A percentile compares a stretch with the other conserved stretches of the same genome.
These are phyloP conservation scores for Stachybotrys chartarum DNA, from an alignment of 2,329 filamentous ascomycete genomes.

Conservation along the genomic window DNA sequence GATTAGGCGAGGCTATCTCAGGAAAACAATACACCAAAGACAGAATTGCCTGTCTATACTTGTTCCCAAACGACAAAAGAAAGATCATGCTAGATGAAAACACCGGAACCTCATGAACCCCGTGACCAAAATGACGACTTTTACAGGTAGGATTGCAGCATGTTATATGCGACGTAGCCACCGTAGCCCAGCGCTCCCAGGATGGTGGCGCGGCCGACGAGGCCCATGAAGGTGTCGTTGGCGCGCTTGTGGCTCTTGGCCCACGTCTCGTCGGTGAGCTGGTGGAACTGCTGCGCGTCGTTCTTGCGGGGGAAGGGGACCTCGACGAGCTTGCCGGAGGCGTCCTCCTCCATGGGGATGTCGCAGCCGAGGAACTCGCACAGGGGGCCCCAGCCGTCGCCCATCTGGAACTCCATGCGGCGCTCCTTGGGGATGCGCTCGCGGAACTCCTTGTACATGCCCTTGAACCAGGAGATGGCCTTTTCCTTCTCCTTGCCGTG, in stretches of 20 bases:
- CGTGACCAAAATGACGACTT: neutral
- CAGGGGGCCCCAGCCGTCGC: constrained; percentile 32
- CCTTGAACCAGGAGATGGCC: constrained; percentile 27
- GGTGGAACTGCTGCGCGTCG: constrained; percentile 17
- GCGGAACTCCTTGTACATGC: constrained; percentile 28
- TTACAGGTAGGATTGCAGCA: neutral
- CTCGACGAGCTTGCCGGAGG: constrained; percentile 20
- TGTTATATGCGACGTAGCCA: constrained; percentile 9
- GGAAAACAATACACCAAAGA: too few species aligned
- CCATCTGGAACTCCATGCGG: constrained; percentile 28
- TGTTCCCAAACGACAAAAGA: too few species aligned
- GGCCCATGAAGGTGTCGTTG: constrained; percentile 13
- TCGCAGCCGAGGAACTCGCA: constrained; percentile 30
- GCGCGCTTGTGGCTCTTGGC: constrained; percentile 12
- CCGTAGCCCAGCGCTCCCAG: constrained; percentile 18
- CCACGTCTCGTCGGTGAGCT: constrained; percentile 4
- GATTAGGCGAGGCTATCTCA: too few species aligned
- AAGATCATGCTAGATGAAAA: too few species aligned
- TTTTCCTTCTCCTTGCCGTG: constrained; percentile 25
- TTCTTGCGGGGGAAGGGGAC: constrained; percentile 25
- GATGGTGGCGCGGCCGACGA: constrained; percentile 14
- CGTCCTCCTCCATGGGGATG: constrained; percentile 23
- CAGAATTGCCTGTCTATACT: too few species aligned
- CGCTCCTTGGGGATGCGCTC: constrained; percentile 23
- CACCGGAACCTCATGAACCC: too few species aligned